A percentile compares a stretch with the other conserved stretches of the same genome.
phyloP scores from a whole-genome alignment of 2,329 filamentous ascomycete genomes.

The Nemania sp. region DNA sequence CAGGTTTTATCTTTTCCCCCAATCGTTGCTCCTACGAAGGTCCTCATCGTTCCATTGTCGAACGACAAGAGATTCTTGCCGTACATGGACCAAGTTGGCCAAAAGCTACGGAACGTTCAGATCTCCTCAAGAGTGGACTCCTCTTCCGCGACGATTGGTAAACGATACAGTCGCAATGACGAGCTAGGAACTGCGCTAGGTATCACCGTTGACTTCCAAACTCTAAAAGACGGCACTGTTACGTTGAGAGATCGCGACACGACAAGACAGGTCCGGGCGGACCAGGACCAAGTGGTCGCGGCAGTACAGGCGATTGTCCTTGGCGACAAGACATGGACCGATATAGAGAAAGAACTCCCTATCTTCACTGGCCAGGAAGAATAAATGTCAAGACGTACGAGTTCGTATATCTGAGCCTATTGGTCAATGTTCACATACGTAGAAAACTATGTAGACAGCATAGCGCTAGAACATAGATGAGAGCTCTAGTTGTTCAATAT shows the following conservation, averaged over 20 bases:
- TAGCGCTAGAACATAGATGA: no score
- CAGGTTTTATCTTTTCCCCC: conserved; percentile 73
- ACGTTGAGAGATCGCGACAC: conserved; percentile 90
- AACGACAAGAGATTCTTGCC: conserved; percentile 79
- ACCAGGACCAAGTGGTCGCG: conserved; percentile 75
- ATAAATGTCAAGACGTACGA: no score
- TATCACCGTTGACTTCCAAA: conserved; percentile 96
- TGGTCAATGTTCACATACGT: no score
- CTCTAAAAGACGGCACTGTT: conserved; percentile 80
- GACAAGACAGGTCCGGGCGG: conserved; percentile 85
- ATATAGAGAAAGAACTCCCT: conserved; percentile 77
- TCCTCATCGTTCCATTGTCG: conserved; percentile 87
- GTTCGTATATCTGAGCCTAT: no score
- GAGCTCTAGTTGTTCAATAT: no score
- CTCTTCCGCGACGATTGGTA: conserved; percentile 89
- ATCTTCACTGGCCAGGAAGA: conserved; percentile 83
- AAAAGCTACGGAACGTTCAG: conserved; percentile 73
- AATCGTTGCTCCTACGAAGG: conserved; percentile 88
- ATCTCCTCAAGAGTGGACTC: conserved; percentile 88
- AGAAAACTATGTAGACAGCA: no score
- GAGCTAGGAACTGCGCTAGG: conserved; percentile 93
- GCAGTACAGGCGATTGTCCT: conserved; percentile 61
- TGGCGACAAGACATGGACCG: conserved; percentile 61
- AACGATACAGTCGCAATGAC: conserved; percentile 92
- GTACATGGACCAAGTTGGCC: conserved; percentile 71